A percentile compares a stretch with the other conserved stretches of the same genome.
phyloP scores from a whole-genome alignment of 345 rosid species.

The Corchorus capsularis region DNA sequence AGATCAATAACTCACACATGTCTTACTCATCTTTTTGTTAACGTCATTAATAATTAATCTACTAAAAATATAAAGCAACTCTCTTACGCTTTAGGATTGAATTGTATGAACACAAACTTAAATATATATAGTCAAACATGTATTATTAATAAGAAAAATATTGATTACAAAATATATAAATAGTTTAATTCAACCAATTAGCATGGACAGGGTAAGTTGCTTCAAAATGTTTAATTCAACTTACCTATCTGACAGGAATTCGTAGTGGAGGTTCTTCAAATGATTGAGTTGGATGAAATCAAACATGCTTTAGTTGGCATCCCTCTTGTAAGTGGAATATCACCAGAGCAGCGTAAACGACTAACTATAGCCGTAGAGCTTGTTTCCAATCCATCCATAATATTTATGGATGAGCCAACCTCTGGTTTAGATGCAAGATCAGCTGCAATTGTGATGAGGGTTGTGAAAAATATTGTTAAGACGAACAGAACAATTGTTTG shows the following conservation, averaged over 20 bases:
- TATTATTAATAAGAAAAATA: too few relatives aligned
- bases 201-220: neutral
- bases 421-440: too few relatives aligned
- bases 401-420: constrained; percentile 18
- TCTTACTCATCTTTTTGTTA: too few relatives aligned
- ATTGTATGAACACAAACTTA: too few relatives aligned
- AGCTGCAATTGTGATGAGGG: constrained; percentile 41
- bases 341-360: constrained; percentile 51
- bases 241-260: constrained; percentile 34
- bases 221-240: neutral
- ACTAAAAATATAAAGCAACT: too few relatives aligned
- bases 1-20: too few relatives aligned
- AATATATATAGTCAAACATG: too few relatives aligned
- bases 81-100: too few relatives aligned
- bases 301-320: constrained; percentile 47
- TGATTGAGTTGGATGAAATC: constrained; percentile 51
- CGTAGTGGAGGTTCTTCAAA: constrained; percentile 44
- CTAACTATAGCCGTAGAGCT: neutral
- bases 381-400: too few relatives aligned
- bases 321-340: constrained; percentile 48
- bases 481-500: constrained; percentile 53
- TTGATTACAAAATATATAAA: too few relatives aligned
- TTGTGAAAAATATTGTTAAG: constrained; percentile 47
- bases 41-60: too few relatives aligned
- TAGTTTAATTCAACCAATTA: neutral